Conservation (phyloP, 139 green algal species). For the Chlamydomonas sp. region DNA sequence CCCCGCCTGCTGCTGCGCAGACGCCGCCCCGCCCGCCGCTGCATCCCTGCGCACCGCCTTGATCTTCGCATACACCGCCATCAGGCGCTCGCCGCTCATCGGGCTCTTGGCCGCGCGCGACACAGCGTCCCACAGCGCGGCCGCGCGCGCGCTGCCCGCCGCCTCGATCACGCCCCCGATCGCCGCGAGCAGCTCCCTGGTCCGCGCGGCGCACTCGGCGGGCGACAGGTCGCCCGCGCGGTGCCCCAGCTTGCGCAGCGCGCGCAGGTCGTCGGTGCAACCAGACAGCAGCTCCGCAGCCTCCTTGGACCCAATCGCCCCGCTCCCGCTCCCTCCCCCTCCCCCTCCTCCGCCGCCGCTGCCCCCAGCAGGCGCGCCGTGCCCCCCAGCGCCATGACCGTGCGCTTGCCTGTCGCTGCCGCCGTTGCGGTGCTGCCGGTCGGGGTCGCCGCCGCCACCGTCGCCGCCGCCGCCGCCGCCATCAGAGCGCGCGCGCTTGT, state of each 20-base stretch:
- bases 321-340: background rate
- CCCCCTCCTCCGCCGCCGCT: background rate
- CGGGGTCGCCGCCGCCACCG: no score
- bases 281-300: constrained; percentile 14
- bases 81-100: background rate
- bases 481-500: no score
- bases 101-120: no score
- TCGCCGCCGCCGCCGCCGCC: no score
- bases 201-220: constrained; percentile 16
- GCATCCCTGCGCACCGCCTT: no score
- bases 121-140: constrained; percentile 4
- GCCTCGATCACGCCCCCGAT: constrained; percentile 31
- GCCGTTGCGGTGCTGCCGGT: no score
- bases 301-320: background rate
- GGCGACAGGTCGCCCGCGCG: constrained; percentile 7
- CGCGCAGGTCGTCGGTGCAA: constrained; percentile 9
- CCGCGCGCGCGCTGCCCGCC: constrained; percentile 11
- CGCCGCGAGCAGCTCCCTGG: constrained; percentile 25
- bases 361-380: background rate
- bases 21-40: no score
- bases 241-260: constrained; percentile 26
- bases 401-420: background rate
- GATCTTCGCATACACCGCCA: constrained; percentile 4
- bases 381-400: constrained; percentile 2
- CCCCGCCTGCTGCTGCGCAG: no score